Conservation (phyloP, 2,329 filamentous ascomycete genomes). For the Talaromyces sp. region DNA sequence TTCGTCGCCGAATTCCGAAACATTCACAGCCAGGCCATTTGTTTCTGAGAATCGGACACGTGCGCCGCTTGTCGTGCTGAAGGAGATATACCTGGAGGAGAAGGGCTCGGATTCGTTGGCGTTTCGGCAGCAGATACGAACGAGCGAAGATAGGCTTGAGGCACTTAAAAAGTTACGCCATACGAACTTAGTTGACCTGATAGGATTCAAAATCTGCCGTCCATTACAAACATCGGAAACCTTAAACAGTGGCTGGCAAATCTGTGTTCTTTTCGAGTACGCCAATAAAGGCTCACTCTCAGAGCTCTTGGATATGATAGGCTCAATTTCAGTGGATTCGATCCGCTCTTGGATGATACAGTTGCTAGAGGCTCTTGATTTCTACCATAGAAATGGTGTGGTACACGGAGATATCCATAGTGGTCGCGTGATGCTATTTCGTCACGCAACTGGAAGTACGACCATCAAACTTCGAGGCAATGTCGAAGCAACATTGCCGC, state of each 20-base stretch:
- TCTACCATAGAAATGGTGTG: slow-evolving; percentile 77
- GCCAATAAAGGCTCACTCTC: slow-evolving; percentile 77
- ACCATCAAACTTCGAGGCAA: slow-evolving; percentile 52
- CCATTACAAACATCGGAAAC: slow-evolving; percentile 37
- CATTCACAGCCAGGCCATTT: slow-evolving; percentile 65
- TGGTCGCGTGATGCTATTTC: slow-evolving; percentile 71
- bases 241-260: slow-evolving; percentile 55
- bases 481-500: slow-evolving; percentile 48
- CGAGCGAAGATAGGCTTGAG: slow-evolving; percentile 71
- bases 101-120: slow-evolving; percentile 55
- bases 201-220: slow-evolving; percentile 75
- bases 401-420: slow-evolving; percentile 78
- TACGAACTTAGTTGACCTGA: slow-evolving; percentile 68
- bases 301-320: slow-evolving; percentile 75
- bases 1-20: slow-evolving; percentile 59
- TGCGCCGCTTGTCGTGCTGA: slow-evolving; percentile 64
- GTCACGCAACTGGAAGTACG: slow-evolving; percentile 62
- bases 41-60: slow-evolving; percentile 51
- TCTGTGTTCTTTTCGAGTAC: slow-evolving; percentile 69
- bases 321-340: slow-evolving; percentile 65
- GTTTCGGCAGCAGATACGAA: slow-evolving; percentile 70
- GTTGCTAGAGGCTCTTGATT: slow-evolving; percentile 80
- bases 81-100: slow-evolving; percentile 60
- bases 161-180: slow-evolving; percentile 69
- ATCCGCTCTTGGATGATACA: slow-evolving; percentile 88